Base-by-base conservation (phyloP, 2,329 filamentous ascomycete species). In the Epichloe aotearoae region DNA sequence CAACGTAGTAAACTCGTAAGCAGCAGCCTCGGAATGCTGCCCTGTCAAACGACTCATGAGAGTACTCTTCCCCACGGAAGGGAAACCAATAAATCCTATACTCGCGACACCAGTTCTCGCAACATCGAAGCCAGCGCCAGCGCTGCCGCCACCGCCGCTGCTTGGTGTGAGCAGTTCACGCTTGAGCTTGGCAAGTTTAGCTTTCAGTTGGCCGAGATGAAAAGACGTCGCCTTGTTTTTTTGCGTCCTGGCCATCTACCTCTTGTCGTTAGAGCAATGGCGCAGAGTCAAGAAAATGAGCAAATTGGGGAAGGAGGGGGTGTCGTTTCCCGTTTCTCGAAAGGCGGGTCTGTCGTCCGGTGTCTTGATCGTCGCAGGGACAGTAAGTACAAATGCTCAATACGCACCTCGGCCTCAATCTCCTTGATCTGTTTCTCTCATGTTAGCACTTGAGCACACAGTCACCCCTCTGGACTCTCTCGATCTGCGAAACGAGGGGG, bases 1-100 rank as follows among this genome's bases (percentile, higher is more conserved):
- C 67, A 98, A 77, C 50, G 93, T 98, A 57, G 93, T 98, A 74
- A 98, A 98, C 67, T 98, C 93, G 71, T 98, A 98, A 49, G 91
- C 93, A 17, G 93, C 93, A 51, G 83, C 91, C 75, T 98, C 93
- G 2, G 91, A 97, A 67, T 98, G 91, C 70, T 96, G 91, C 49
- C 93, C 93, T 42, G 93, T 98, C 65, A 98, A 72, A 63, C 76
- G 82, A 66, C 84, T 95, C 90, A 98, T 96, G 61, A 98, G 76
- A 47, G 93, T 98, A 78, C 88, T 95, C 73, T 98, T 98, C 55
- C 93, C 93, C 55, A 98, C 93, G 1, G 93, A 98, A 2, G 93
- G 93, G 64, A 98, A 98, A 34, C 93, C 93, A 64, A 97, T 96
- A 71, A 97, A 97, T 42, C 91, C 91, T 62, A 98, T 83, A 75